phyloP scores from a whole-genome alignment of 495 filamentous ascomycete species.

The Opeltia flavorubescens region DNA sequence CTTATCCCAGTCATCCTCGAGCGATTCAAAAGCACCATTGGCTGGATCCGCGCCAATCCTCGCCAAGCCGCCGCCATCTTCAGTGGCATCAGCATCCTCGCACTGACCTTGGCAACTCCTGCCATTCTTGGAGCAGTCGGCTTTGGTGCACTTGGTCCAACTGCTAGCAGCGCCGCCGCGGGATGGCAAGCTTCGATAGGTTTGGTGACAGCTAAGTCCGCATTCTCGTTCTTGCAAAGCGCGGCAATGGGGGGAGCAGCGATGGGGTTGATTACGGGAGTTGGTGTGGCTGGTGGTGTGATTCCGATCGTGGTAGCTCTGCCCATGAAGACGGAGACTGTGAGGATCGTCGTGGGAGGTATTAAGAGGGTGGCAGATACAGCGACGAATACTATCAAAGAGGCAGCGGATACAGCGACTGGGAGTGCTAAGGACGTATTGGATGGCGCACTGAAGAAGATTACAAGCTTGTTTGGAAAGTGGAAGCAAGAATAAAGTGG shows the following conservation, averaged over 20 bases:
- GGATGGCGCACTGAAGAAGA: neutral
- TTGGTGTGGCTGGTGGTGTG: neutral
- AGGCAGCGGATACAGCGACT: no score
- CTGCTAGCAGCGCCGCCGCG: constrained; percentile 3
- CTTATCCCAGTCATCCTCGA: neutral
- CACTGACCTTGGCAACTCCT: neutral
- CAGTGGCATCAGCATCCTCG: neutral
- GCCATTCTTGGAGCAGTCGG: constrained; percentile 1
- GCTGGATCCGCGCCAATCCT: constrained; percentile 4
- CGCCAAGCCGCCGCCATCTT: neutral
- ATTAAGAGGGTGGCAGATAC: neutral
- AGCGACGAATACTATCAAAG: no score
- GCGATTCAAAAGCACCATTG: neutral
- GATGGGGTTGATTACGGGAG: constrained; percentile 8
- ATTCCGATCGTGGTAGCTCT: neutral
- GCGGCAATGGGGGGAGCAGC: constrained; percentile 12
- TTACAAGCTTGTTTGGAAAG: neutral
- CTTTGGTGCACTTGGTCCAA: constrained; percentile 3
- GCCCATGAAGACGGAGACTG: neutral
- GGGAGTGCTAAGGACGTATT: no score
- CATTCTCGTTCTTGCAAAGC: constrained; percentile 9
- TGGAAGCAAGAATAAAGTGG: no score
- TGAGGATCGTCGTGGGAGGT: neutral
- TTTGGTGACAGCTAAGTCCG: constrained; percentile 2
- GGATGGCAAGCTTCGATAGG: constrained; percentile 10